Conservation (phyloP, 176 grass and related monocot species). For the Puya raimondii region DNA sequence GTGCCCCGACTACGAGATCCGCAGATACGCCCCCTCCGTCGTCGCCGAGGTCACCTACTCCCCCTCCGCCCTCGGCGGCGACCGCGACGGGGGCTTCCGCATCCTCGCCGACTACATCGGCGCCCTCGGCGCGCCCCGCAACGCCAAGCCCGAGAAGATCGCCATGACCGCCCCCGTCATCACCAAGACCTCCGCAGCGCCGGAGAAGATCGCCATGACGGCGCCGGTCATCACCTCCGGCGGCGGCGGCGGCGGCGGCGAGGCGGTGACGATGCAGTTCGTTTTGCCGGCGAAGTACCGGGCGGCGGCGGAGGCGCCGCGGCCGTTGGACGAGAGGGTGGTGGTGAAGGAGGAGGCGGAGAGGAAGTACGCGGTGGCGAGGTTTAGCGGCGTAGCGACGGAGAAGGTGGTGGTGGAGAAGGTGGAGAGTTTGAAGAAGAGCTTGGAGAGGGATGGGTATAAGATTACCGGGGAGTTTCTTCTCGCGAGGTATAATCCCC, state of each 20-base stretch:
- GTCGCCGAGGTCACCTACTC: slow-evolving; percentile 82
- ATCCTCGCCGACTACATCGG: slow-evolving; percentile 86
- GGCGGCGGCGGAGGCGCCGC: slow-evolving; percentile 58
- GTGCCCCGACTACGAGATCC: slow-evolving; percentile 82
- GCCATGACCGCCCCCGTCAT: slow-evolving; percentile 79
- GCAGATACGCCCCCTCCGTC: slow-evolving; percentile 56
- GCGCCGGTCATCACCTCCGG: slow-evolving; percentile 69
- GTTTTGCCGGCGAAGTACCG: slow-evolving; percentile 71
- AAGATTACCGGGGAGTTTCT: slow-evolving; percentile 44
- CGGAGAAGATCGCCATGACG: slow-evolving; percentile 67
- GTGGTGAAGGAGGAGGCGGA: slow-evolving; percentile 50
- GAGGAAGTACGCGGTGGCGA: slow-evolving; percentile 58
- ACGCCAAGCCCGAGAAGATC: slow-evolving; percentile 72
- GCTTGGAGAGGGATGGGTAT: slow-evolving; percentile 61
- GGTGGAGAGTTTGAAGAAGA: slow-evolving; percentile 52
- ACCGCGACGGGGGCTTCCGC: slow-evolving; percentile 69
- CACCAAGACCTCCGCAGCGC: slow-evolving; percentile 54
- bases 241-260: slow-evolving; percentile 36
- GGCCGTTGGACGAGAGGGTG: slow-evolving; percentile 67
- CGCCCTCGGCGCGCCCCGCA: slow-evolving; percentile 60
- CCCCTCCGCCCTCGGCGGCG: slow-evolving; percentile 45
- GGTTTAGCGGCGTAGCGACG: slow-evolving; percentile 57
- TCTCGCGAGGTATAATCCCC: slow-evolving; percentile 79
- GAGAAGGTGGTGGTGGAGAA: slow-evolving; percentile 60
- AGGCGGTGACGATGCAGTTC: slow-evolving; percentile 71